phyloP scores from a whole-genome alignment of 257 asterid genomes.

The Haberlea rhodopensis region DNA sequence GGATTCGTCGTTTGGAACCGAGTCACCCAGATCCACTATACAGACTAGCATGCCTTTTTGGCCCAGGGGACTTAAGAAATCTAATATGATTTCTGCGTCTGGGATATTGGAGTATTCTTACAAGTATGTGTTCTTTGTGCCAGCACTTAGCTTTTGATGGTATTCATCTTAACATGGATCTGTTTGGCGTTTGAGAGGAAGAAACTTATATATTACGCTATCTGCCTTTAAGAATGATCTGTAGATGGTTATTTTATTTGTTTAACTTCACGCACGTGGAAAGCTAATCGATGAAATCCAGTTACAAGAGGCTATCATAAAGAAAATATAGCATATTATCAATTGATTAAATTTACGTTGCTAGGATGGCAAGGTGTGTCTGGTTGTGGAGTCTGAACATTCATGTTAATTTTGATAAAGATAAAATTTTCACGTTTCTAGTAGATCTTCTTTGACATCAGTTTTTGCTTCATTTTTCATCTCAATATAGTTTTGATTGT shows the following conservation, averaged over 20 bases:
- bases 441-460: not conserved
- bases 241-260: not conserved
- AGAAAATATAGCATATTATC: not conserved
- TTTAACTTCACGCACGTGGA: not conserved
- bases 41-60: conserved; percentile 46
- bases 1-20: conserved; percentile 83
- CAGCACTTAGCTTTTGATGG: conserved; percentile 12
- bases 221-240: not conserved
- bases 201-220: not conserved
- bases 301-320: not conserved
- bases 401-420: not conserved
- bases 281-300: not conserved
- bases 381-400: not conserved
- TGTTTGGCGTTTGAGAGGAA: not conserved
- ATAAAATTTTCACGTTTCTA: not conserved
- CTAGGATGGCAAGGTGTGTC: not conserved
- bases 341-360: not conserved
- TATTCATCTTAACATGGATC: not conserved
- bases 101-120: conserved; percentile 81
- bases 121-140: conserved; percentile 44
- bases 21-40: conserved; percentile 57
- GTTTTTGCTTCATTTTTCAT: not conserved
- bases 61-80: conserved; percentile 59
- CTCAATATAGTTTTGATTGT: not conserved
- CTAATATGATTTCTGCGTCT: conserved; percentile 64